Percentiles rank a stretch among this genome's conserved stretches.
These are phyloP conservation scores for Cicer pinnatifidum DNA, from an alignment of 306 rosid genomes.

Conservation along the genomic window DNA sequence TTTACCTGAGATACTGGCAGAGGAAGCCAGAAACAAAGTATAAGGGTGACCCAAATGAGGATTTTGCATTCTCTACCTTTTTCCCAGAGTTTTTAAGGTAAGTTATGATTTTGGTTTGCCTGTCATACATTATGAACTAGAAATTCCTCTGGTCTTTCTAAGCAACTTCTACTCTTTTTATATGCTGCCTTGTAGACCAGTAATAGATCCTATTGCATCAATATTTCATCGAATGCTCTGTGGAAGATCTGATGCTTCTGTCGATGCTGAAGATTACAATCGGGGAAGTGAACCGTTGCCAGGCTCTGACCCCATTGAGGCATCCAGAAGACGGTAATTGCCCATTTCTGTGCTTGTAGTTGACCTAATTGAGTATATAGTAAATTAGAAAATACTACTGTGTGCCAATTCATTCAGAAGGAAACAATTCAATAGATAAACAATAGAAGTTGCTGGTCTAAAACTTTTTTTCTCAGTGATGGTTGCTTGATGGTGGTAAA, in stretches of 20 bases:
- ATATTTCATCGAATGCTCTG: constrained; percentile 85
- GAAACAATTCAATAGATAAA: constrained; percentile 5
- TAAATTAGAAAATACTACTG: constrained; percentile 12
- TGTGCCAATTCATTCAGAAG: constrained; percentile 7
- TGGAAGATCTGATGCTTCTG: constrained; percentile 72
- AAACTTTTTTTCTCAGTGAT: neutral
- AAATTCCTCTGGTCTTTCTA: constrained; percentile 27
- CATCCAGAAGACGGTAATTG: constrained; percentile 83
- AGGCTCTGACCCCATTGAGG: constrained; percentile 94
- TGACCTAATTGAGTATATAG: neutral
- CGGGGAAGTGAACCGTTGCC: constrained; percentile 70
- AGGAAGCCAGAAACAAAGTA: constrained; percentile 78
- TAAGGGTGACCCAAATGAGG: constrained; percentile 96
- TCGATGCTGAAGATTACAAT: constrained; percentile 53
- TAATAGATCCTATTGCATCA: constrained; percentile 82
- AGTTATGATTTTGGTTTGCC: constrained; percentile 20
- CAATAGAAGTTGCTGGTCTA: constrained; percentile 13
- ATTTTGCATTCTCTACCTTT: constrained; percentile 88
- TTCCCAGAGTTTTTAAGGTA: constrained; percentile 89
- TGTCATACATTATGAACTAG: constrained; percentile 1
- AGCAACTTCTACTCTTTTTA: neutral
- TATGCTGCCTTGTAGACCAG: constrained; percentile 63
- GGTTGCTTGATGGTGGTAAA: constrained; percentile 10
- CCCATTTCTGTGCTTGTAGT: constrained; percentile 5
- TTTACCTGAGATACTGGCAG: constrained; percentile 98